phyloP scores from a whole-genome alignment of 75 land plant genomes.

The Selaginella moellendorffii region DNA sequence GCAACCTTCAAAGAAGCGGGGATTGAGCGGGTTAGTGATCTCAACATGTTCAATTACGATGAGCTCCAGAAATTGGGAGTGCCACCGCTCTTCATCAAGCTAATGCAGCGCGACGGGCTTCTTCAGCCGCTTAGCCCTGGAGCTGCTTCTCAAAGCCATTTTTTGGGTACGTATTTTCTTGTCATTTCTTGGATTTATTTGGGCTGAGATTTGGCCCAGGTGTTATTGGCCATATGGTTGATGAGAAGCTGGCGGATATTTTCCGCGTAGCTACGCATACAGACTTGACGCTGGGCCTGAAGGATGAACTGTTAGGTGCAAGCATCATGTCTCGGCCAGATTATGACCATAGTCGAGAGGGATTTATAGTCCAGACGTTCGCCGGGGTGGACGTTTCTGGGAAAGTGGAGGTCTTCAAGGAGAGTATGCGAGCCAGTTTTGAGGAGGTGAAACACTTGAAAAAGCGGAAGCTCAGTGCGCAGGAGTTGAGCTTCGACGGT shows the following conservation, averaged over 20 bases:
- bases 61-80: slow-evolving; percentile 1
- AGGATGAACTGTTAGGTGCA: not conserved
- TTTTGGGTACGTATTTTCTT: not conserved
- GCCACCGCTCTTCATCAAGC: not conserved
- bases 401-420: not conserved
- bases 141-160: slow-evolving; percentile 1
- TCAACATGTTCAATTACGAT: not conserved
- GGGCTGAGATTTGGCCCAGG: not conserved
- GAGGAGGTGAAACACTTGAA: not conserved
- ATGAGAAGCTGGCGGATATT: slow-evolving; percentile 1
- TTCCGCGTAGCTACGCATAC: slow-evolving; percentile 1
- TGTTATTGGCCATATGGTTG: slow-evolving; percentile 1
- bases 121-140: slow-evolving; percentile 2
- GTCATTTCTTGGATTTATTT: slow-evolving; percentile 1
- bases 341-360: slow-evolving; percentile 1
- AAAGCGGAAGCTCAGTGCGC: not conserved
- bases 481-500: not conserved
- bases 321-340: slow-evolving; percentile 1
- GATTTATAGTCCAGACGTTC: not conserved
- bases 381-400: slow-evolving; percentile 1
- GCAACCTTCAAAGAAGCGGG: slow-evolving; percentile 1
- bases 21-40: not conserved
- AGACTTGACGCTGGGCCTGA: slow-evolving; percentile 2
- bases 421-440: not conserved
- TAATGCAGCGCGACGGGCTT: slow-evolving; percentile 1